Percentiles rank a stretch among this genome's conserved stretches.
These are phyloP conservation scores for Yarrowia bubula DNA, from an alignment of 805 yeast species.

Conservation along the genomic window DNA sequence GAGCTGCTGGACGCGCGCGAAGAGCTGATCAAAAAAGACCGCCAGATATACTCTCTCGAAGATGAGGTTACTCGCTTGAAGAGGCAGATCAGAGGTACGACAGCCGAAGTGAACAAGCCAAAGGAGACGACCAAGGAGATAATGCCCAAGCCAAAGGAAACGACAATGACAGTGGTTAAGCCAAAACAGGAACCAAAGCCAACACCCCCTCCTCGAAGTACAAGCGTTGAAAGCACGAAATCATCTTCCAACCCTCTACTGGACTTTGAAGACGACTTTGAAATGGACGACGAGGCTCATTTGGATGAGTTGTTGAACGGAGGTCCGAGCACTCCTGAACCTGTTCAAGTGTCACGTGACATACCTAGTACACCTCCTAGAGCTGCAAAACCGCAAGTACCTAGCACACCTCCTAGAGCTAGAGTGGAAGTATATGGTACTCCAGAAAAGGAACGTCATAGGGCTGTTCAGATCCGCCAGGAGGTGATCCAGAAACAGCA, in stretches of 20 bases:
- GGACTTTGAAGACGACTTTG: background rate
- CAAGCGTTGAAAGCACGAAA: background rate
- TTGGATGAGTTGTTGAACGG: background rate
- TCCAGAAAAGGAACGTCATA: background rate
- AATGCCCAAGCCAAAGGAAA: too few species aligned
- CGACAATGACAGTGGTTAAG: too few species aligned
- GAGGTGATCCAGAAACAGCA: background rate
- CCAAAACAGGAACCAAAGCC: too few species aligned
- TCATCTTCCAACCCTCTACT: background rate
- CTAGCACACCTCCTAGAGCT: background rate
- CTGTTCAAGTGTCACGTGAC: too few species aligned
- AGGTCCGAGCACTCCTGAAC: background rate
- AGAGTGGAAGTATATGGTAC: background rate
- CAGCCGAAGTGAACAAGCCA: too few species aligned
- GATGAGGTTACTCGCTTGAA: background rate
- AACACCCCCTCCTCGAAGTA: background rate
- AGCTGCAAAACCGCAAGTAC: background rate
- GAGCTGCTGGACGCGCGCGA: background rate
- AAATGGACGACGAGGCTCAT: background rate
- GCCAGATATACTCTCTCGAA: background rate
- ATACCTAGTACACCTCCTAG: background rate
- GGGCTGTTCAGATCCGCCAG: background rate
- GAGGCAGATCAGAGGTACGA: background rate
- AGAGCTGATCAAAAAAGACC: background rate
- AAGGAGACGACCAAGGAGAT: too few species aligned